phyloP scores from a whole-genome alignment of 2,329 filamentous ascomycete species.

The Sclerotinia borealis region DNA sequence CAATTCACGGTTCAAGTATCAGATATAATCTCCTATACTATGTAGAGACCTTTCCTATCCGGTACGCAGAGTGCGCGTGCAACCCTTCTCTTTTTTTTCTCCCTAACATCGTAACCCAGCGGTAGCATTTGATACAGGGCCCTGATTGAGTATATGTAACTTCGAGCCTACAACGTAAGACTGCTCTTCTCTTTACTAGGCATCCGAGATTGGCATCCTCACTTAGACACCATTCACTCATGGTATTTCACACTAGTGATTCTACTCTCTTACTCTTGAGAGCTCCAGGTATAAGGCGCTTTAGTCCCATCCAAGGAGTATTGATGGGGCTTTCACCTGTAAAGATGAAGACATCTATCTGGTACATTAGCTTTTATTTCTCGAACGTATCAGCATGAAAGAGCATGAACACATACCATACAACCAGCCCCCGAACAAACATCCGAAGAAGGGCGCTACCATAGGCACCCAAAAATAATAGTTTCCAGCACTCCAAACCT shows the following conservation, averaged over 20 bases:
- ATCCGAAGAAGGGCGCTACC: constrained; percentile 63
- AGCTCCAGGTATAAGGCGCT: constrained; percentile 14
- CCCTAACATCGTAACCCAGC: no score
- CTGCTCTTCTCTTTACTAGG: not conserved
- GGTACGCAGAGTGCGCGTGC: no score
- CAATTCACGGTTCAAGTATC: no score
- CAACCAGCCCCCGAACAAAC: constrained; percentile 56
- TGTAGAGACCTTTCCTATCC: no score
- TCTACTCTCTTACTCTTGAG: not conserved
- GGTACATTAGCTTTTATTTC: not conserved
- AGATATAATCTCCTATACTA: no score
- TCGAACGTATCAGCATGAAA: not conserved
- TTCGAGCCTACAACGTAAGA: not conserved
- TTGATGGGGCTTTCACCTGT: constrained; percentile 28
- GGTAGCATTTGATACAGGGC: not conserved
- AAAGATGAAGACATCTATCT: constrained; percentile 46
- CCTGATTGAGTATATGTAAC: no score
- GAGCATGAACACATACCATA: constrained; percentile 41
- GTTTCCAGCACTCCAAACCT: constrained; percentile 60
- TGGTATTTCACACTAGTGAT: not conserved
- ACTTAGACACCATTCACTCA: no score
- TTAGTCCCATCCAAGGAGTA: constrained; percentile 30
- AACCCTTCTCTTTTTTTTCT: no score
- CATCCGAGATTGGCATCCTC: no score
- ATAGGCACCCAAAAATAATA: constrained; percentile 75